A percentile compares a stretch with the other conserved stretches of the same genome.
phyloP scores from a whole-genome alignment of 1,284 basidiomycete species.

The Cutaneotrichosporon sp. region DNA sequence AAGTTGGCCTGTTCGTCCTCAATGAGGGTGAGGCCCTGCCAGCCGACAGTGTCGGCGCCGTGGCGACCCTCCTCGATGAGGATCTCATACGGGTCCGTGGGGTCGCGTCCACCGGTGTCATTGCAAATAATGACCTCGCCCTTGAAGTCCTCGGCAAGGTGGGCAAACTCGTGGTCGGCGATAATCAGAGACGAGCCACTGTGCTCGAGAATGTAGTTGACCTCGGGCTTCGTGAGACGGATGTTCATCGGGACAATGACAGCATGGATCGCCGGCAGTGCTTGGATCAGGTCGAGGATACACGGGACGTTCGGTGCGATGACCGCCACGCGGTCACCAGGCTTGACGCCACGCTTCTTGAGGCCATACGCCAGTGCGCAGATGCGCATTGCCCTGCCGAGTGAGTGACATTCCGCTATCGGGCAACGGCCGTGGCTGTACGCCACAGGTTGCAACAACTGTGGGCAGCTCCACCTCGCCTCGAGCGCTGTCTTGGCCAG shows the following conservation, averaged over 20 bases:
- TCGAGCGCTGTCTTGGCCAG: too few relatives aligned
- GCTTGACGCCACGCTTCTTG: conserved; percentile 62
- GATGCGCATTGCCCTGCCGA: conserved; percentile 19
- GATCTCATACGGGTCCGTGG: conserved; percentile 15
- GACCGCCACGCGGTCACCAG: conserved; percentile 72
- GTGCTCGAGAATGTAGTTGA: conserved; percentile 21
- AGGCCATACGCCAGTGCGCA: conserved; percentile 62
- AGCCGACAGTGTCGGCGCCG: conserved; percentile 15
- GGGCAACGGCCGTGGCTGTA: too few relatives aligned
- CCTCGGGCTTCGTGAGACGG: conserved; percentile 19
- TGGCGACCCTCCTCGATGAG: conserved; percentile 15
- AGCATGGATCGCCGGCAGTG: conserved; percentile 15
- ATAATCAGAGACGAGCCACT: conserved; percentile 8
- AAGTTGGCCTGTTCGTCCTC: conserved; percentile 17
- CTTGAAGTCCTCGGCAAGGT: conserved; percentile 16
- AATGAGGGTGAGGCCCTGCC: conserved; percentile 17
- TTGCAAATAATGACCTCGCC: conserved; percentile 16
- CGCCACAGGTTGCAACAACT: background rate
- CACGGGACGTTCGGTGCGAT: conserved; percentile 21
- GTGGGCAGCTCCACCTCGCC: too few relatives aligned
- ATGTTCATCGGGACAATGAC: conserved; percentile 20
- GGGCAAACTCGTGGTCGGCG: conserved; percentile 19
- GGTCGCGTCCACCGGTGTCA: conserved; percentile 15
- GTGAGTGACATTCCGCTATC: too few relatives aligned
- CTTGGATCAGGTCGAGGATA: conserved; percentile 21